Evolutionary conservation across 352 stramenopile genomes (phyloP).

Genomic region (Phytophthora cactorum): DNA sequence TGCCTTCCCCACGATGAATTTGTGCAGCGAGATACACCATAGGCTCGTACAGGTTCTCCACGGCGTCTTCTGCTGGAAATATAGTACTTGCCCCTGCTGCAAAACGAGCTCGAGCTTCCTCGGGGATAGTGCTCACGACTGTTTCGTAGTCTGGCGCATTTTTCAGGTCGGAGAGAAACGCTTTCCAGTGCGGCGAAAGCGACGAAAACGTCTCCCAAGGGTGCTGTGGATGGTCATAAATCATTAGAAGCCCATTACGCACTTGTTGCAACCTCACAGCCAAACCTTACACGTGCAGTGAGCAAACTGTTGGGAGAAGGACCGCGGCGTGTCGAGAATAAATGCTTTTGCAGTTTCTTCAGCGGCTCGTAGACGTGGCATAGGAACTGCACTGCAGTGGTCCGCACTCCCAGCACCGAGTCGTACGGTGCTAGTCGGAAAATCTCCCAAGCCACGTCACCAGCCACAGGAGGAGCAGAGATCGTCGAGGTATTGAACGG

Average conservation of each 20-base stretch:
- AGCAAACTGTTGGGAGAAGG: conserved; percentile 41
- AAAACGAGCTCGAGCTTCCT: conserved; percentile 58
- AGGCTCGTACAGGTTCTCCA: conserved; percentile 76
- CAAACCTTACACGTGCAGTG: conserved; percentile 44
- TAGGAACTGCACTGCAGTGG: conserved; percentile 70
- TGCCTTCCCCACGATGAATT: not conserved
- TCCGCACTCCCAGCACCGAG: conserved; percentile 63
- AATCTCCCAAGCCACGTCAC: conserved; percentile 84
- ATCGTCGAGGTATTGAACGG: conserved; percentile 58
- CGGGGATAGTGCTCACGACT: conserved; percentile 55
- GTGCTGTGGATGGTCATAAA: conserved; percentile 47
- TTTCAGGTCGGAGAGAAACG: conserved; percentile 54
- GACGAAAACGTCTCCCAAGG: conserved; percentile 88
- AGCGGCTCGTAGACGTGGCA: conserved; percentile 72
- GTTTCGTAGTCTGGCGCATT: conserved; percentile 47
- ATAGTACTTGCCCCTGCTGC: conserved; percentile 42
- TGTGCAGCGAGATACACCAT: conserved; percentile 78
- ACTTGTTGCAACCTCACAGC: not conserved
- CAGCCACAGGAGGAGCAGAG: conserved; percentile 72
- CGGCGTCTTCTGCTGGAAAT: conserved; percentile 35
- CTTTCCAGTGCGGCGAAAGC: conserved; percentile 72
- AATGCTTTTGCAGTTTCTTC: conserved; percentile 57
- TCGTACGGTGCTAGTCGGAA: conserved; percentile 85
- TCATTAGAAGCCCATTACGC: not conserved
- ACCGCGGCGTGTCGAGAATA: conserved; percentile 45